phyloP scores from a whole-genome alignment of 2,329 filamentous ascomycete species.

The Xylaria sp. region DNA sequence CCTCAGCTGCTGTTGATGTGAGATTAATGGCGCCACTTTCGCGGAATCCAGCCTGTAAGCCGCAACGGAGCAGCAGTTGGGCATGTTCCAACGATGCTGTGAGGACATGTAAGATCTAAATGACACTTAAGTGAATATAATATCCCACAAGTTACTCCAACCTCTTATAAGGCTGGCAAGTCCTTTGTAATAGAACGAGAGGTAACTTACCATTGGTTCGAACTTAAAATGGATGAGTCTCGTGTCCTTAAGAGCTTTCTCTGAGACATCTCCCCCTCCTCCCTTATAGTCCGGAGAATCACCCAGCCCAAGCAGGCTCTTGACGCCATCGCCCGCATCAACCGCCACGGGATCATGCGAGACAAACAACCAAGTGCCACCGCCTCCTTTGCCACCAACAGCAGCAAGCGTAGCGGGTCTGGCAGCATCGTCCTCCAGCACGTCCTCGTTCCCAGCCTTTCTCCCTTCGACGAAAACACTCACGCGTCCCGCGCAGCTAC shows the following conservation, averaged over 20 bases:
- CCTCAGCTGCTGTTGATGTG: slow-evolving; percentile 50
- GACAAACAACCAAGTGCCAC: slow-evolving; percentile 86
- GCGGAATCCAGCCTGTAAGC: slow-evolving; percentile 84
- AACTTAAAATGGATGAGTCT: slow-evolving; percentile 86
- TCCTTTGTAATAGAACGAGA: not conserved
- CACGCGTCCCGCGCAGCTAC: slow-evolving; percentile 88
- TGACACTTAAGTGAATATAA: slow-evolving; percentile 2
- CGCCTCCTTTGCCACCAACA: slow-evolving; percentile 85
- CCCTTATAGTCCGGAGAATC: slow-evolving; percentile 45
- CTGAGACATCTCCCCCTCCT: slow-evolving; percentile 37
- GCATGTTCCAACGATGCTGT: slow-evolving; percentile 79
- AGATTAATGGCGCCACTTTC: slow-evolving; percentile 87
- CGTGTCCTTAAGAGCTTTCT: slow-evolving; percentile 45
- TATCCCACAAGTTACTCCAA: not conserved
- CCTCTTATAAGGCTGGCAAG: not conserved
- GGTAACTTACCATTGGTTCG: slow-evolving; percentile 82
- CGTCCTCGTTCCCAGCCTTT: slow-evolving; percentile 53
- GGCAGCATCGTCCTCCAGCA: slow-evolving; percentile 26
- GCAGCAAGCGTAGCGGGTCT: slow-evolving; percentile 60
- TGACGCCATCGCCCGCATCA: slow-evolving; percentile 34
- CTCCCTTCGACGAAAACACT: slow-evolving; percentile 88
- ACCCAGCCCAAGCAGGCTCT: slow-evolving; percentile 48
- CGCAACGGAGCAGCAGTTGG: slow-evolving; percentile 78
- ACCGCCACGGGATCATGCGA: slow-evolving; percentile 76
- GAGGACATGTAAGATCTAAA: slow-evolving; percentile 87